Conservation (phyloP, 2,329 filamentous ascomycete species). For the Diaporthe citrichinensis region DNA sequence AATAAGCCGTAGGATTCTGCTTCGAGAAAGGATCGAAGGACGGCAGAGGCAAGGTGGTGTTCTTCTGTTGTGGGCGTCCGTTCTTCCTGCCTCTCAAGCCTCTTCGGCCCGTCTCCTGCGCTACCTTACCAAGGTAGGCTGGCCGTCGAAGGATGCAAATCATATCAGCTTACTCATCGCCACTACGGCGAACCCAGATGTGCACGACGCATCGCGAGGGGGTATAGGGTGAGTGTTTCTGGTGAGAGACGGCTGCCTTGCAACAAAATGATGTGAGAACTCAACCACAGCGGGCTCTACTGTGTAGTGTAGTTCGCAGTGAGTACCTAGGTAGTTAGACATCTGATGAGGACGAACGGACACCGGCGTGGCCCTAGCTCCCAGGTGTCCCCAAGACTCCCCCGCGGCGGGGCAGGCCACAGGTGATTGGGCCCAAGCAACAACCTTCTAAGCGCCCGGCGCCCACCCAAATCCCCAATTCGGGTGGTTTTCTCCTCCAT, state of each 20-base stretch:
- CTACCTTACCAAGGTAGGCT: not conserved
- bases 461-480: conserved; percentile 21
- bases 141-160: conserved; percentile 4
- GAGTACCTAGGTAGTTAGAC: not conserved
- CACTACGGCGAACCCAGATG: not conserved
- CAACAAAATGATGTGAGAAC: not conserved
- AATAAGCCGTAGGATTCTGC: conserved; percentile 30
- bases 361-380: conserved; percentile 27
- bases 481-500: conserved; percentile 3
- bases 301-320: not conserved
- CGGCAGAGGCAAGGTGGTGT: conserved; percentile 10
- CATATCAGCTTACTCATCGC: conserved; percentile 8
- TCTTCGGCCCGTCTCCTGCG: conserved; percentile 22
- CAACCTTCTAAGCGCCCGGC: conserved; percentile 30
- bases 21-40: conserved; percentile 28
- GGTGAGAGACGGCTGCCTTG: not conserved
- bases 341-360: conserved; percentile 21
- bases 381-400: not conserved
- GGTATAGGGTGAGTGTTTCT: too few relatives aligned
- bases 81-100: not conserved
- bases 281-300: not conserved
- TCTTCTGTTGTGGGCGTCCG: not conserved
- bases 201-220: not conserved
- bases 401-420: not conserved
- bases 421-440: conserved; percentile 8